phyloP scores from a whole-genome alignment of 2,329 filamentous ascomycete genomes.

The Westerdykella aurantiaca region DNA sequence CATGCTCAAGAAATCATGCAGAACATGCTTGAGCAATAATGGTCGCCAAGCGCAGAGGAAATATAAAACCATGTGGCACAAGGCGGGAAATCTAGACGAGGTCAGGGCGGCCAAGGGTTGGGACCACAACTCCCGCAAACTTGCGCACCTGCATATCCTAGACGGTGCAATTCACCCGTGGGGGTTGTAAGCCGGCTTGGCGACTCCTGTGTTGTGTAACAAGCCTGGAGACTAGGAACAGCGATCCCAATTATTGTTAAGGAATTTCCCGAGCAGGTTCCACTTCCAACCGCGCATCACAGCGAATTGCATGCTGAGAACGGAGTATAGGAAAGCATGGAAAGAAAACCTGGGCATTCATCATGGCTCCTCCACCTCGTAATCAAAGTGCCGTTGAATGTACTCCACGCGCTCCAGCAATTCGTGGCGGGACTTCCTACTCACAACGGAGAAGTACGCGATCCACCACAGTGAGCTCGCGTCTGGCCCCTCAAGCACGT shows the following conservation, averaged over 20 bases:
- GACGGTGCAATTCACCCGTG: background rate
- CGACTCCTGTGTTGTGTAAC: background rate
- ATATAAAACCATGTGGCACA: too few relatives aligned
- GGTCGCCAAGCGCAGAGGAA: too few relatives aligned
- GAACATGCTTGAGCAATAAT: too few relatives aligned
- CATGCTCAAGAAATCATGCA: slow-evolving; percentile 1
- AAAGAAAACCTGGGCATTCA: background rate
- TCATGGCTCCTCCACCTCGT: slow-evolving; percentile 4
- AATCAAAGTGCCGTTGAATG: slow-evolving; percentile 6
- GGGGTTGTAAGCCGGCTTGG: slow-evolving; percentile 4
- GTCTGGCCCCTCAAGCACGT: slow-evolving; percentile 7
- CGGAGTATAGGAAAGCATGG: too few relatives aligned
- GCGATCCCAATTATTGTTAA: too few relatives aligned
- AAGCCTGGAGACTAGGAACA: too few relatives aligned
- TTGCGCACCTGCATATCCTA: slow-evolving; percentile 6
- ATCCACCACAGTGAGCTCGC: slow-evolving; percentile 7
- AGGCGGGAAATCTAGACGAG: too few relatives aligned
- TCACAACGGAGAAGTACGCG: slow-evolving; percentile 7
- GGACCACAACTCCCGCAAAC: slow-evolving; percentile 5
- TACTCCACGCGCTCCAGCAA: slow-evolving; percentile 5
- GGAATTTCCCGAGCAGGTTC: too few relatives aligned
- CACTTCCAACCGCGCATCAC: too few relatives aligned
- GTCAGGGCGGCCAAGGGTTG: too few relatives aligned
- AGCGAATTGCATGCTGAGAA: too few relatives aligned
- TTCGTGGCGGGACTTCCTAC: slow-evolving; percentile 2